Percentiles rank a stretch among this genome's conserved stretches.
Conservation (phyloP, 2,329 filamentous ascomycete species). For the Coniochaeta ligniaria region DNA sequence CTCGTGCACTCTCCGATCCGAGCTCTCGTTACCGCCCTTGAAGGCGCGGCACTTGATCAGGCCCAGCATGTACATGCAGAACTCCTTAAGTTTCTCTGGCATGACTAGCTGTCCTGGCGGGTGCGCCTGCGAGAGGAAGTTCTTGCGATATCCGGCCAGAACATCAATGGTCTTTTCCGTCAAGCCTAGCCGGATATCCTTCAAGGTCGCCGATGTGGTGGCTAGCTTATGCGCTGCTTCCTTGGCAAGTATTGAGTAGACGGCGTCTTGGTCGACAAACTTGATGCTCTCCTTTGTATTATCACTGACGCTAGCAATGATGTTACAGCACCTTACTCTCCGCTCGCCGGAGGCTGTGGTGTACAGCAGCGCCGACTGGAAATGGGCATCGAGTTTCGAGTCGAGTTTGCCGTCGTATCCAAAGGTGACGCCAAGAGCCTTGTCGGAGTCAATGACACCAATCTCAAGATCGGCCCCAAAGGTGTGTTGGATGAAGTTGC, state of each 20-base stretch:
- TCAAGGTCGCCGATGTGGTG: conserved; percentile 61
- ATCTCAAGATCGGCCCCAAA: conserved; percentile 94
- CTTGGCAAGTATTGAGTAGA: conserved; percentile 82
- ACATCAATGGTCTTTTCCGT: conserved; percentile 93
- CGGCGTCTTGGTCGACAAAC: conserved; percentile 92
- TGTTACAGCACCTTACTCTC: conserved; percentile 84
- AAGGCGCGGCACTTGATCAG: conserved; percentile 87
- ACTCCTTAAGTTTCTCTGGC: conserved; percentile 92
- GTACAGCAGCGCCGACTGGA: conserved; percentile 91
- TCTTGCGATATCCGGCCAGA: conserved; percentile 84
- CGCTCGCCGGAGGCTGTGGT: conserved; percentile 86
- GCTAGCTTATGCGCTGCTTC: conserved; percentile 84
- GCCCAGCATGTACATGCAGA: conserved; percentile 91
- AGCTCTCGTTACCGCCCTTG: conserved; percentile 86
- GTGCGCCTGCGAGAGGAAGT: conserved; percentile 74
- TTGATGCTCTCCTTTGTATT: conserved; percentile 79
- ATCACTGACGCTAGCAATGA: conserved; percentile 88
- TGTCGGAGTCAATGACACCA: conserved; percentile 86
- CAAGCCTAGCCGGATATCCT: conserved; percentile 75
- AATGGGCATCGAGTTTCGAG: conserved; percentile 91
- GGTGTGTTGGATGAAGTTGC: conserved; percentile 92
- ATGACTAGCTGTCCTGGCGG: conserved; percentile 90
- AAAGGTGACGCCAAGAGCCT: conserved; percentile 86
- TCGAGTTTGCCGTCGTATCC: conserved; percentile 97
- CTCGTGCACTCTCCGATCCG: conserved; percentile 85